These are phyloP conservation scores for Dalbergia cultrata DNA, from an alignment of 306 rosid species.

Conservation along the genomic window DNA sequence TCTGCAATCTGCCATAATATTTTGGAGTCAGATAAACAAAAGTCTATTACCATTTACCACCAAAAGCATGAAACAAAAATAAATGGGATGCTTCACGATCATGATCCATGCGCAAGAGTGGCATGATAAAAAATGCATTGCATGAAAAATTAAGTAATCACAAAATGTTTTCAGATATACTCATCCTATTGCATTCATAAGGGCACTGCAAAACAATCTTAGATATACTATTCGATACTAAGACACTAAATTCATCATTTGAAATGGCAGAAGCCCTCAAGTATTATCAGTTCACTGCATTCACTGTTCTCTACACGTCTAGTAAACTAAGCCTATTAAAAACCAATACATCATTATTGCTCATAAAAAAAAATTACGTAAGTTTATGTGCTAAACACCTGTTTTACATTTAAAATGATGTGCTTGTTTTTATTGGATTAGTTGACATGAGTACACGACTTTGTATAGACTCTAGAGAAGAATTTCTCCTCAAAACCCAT, in stretches of 20 bases:
- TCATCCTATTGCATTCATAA: constrained; percentile 34
- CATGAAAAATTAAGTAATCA: constrained; percentile 7
- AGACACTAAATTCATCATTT: background rate
- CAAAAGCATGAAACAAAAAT: constrained; percentile 41
- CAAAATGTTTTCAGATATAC: constrained; percentile 17
- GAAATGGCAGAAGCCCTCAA: constrained; percentile 12
- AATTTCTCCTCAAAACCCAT: background rate
- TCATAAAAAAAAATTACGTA: background rate
- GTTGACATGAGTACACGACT: no score
- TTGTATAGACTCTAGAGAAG: background rate
- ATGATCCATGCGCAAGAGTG: background rate
- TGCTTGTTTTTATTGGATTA: no score
- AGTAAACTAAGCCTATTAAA: background rate
- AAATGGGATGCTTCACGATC: constrained; percentile 30
- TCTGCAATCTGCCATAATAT: constrained; percentile 83
- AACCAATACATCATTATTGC: background rate
- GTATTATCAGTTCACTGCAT: background rate
- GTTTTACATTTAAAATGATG: background rate
- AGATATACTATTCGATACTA: constrained; percentile 3
- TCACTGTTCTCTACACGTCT: background rate
- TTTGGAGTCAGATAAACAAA: constrained; percentile 37
- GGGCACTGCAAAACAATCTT: constrained; percentile 1
- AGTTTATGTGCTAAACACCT: constrained; percentile 2
- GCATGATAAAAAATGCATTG: constrained; percentile 27
- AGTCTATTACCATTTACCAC: constrained; percentile 7